Percentiles rank a stretch among this genome's conserved stretches.
Evolutionary conservation across 495 filamentous ascomycete genomes (phyloP).

Genomic region (Astrothelium subdiscretum): DNA sequence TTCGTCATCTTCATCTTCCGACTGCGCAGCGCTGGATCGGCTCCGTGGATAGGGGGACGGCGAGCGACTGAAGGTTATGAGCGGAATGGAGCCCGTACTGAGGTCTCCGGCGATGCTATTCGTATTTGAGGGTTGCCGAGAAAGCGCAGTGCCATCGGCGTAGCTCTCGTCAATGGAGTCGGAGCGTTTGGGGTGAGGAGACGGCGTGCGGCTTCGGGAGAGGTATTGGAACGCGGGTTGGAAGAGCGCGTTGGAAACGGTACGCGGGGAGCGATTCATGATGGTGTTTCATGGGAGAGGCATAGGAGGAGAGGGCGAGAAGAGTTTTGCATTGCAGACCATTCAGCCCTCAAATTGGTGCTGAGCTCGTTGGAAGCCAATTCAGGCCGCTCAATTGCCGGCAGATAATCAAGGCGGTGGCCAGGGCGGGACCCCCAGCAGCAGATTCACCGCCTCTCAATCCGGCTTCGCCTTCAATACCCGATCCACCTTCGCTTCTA

Average conservation of each 20-base stretch:
- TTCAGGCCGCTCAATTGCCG: background rate
- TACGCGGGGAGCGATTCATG: background rate
- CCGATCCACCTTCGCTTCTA: too few relatives aligned
- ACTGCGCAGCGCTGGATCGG: conserved; percentile 23
- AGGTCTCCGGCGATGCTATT: conserved; percentile 15
- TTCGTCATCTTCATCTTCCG: conserved; percentile 30
- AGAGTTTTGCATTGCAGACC: background rate
- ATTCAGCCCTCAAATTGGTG: background rate
- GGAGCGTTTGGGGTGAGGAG: conserved; percentile 1
- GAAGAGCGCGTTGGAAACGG: conserved; percentile 13
- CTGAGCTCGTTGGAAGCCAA: background rate
- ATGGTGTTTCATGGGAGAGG: background rate
- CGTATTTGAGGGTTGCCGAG: conserved; percentile 17
- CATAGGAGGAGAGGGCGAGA: background rate
- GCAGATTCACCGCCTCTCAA: background rate
- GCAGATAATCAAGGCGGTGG: background rate
- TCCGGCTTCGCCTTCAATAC: background rate
- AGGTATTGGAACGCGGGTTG: conserved; percentile 32
- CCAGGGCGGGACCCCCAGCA: background rate
- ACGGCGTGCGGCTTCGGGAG: conserved; percentile 11
- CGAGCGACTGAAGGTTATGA: conserved; percentile 30
- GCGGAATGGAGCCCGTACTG: conserved; percentile 22
- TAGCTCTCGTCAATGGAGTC: conserved; percentile 3
- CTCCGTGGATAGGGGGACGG: conserved; percentile 29
- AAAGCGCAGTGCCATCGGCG: conserved; percentile 8